These are phyloP conservation scores for Suhomyces yuchorum DNA, from an alignment of 1,139 yeast genomes.

Conservation along the genomic window DNA sequence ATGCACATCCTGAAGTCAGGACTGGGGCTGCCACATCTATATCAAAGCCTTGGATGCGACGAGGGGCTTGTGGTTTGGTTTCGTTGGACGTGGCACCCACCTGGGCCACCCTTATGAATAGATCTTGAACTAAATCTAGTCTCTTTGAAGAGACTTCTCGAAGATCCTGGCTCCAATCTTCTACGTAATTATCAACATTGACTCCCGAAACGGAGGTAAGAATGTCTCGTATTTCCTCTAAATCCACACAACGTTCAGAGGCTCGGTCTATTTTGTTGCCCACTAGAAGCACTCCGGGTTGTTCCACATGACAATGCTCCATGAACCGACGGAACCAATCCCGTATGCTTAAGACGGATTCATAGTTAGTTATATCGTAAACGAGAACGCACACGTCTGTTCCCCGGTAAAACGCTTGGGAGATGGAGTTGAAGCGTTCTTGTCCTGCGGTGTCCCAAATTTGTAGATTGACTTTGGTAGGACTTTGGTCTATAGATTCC, in stretches of 20 bases:
- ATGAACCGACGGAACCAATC: slow-evolving; percentile 56
- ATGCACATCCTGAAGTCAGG: slow-evolving; percentile 25
- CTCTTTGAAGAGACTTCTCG: slow-evolving; percentile 48
- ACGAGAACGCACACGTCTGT: slow-evolving; percentile 60
- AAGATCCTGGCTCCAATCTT: slow-evolving; percentile 46
- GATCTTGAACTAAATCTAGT: slow-evolving; percentile 36
- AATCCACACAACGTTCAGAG: slow-evolving; percentile 42
- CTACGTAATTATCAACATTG: slow-evolving; percentile 36
- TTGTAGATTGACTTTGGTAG: slow-evolving; percentile 43
- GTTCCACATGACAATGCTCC: slow-evolving; percentile 51
- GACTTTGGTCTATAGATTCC: neutral
- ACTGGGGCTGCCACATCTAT: slow-evolving; percentile 27
- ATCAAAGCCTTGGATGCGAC: slow-evolving; percentile 40
- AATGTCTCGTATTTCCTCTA: slow-evolving; percentile 45
- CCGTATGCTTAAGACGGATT: slow-evolving; percentile 51
- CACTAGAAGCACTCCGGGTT: slow-evolving; percentile 54
- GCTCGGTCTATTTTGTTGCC: slow-evolving; percentile 56
- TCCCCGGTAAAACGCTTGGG: slow-evolving; percentile 62
- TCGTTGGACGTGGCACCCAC: slow-evolving; percentile 35
- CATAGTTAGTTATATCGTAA: slow-evolving; percentile 59
- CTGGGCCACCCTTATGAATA: slow-evolving; percentile 48
- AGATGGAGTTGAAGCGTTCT: slow-evolving; percentile 61
- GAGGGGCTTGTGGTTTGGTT: slow-evolving; percentile 14
- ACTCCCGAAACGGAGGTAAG: slow-evolving; percentile 31
- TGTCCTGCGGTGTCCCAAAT: slow-evolving; percentile 74